phyloP scores from a whole-genome alignment of 148 eudicot species.

The Nepenthes gracilis region DNA sequence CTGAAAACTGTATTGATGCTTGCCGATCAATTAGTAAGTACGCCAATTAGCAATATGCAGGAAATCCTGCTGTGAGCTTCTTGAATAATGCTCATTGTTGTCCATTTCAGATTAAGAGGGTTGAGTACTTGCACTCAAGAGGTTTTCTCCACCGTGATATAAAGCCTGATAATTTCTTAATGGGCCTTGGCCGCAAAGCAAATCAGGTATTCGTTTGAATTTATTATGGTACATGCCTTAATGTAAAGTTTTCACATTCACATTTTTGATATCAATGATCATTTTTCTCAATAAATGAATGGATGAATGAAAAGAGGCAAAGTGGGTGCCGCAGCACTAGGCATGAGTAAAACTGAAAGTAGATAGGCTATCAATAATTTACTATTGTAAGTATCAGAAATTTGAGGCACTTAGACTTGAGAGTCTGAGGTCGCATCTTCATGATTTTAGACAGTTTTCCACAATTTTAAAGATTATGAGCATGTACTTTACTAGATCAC shows the following conservation, averaged over 20 bases:
- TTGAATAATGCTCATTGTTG: neutral
- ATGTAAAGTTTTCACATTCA: neutral
- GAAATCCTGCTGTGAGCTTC: neutral
- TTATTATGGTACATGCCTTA: neutral
- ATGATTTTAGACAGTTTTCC: no score
- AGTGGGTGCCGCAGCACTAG: no score
- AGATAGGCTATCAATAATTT: no score
- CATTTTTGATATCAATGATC: neutral
- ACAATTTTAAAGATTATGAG: no score
- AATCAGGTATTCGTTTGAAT: conserved; percentile 44
- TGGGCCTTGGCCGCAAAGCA: conserved; percentile 93
- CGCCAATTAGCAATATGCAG: neutral
- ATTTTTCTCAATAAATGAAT: no score
- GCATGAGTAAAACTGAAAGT: no score
- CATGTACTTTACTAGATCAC: no score
- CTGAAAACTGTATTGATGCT: conserved; percentile 87
- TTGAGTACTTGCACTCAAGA: conserved; percentile 77
- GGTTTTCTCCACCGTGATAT: conserved; percentile 96
- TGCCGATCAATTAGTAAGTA: conserved; percentile 80
- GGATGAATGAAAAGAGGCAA: no score
- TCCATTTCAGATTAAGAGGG: conserved; percentile 56
- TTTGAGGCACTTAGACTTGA: no score
- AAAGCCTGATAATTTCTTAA: conserved; percentile 82
- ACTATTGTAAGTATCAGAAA: no score
- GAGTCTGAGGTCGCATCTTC: no score